Percentiles rank a stretch among this genome's conserved stretches.
Evolutionary conservation across 768 basidiomycete genomes (phyloP).

Genomic region (Naematelia aurantialba): DNA sequence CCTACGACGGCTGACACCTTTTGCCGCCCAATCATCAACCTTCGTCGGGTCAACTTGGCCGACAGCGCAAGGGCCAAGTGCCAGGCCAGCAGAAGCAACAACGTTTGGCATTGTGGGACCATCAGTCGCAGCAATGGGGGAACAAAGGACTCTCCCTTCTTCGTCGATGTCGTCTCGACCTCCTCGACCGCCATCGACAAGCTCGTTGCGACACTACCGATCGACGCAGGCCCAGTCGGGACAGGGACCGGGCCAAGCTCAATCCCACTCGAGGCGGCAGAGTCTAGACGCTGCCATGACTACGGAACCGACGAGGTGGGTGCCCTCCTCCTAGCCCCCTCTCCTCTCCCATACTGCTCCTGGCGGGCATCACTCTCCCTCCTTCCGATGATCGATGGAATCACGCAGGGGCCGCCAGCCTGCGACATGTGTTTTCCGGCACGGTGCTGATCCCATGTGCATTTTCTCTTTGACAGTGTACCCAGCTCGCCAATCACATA

Average conservation of each 20-base stretch:
- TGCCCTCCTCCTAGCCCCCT: not conserved
- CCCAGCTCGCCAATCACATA: constrained; percentile 25
- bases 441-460: not conserved
- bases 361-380: too few species aligned
- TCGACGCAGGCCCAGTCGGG: not conserved
- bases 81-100: too few species aligned
- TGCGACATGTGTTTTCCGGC: too few species aligned
- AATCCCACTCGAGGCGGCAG: constrained; percentile 1
- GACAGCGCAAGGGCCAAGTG: too few species aligned
- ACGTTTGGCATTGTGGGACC: too few species aligned
- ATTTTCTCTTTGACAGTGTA: not conserved
- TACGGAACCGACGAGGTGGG: not conserved
- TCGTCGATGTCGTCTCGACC: constrained; percentile 6
- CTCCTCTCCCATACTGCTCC: not conserved
- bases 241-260: too few species aligned
- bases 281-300: not conserved
- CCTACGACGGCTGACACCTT: too few species aligned
- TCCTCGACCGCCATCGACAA: not conserved
- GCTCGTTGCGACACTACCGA: constrained; percentile 2
- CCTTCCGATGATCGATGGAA: too few species aligned
- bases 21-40: too few species aligned
- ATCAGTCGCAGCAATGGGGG: constrained; percentile 2
- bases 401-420: too few species aligned
- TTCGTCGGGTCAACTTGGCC: too few species aligned
- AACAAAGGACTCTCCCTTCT: constrained; percentile 11